Evolutionary conservation across 192 early-diverging fungal genomes (phyloP).

Genomic region (Umbelopsis sp.): DNA sequence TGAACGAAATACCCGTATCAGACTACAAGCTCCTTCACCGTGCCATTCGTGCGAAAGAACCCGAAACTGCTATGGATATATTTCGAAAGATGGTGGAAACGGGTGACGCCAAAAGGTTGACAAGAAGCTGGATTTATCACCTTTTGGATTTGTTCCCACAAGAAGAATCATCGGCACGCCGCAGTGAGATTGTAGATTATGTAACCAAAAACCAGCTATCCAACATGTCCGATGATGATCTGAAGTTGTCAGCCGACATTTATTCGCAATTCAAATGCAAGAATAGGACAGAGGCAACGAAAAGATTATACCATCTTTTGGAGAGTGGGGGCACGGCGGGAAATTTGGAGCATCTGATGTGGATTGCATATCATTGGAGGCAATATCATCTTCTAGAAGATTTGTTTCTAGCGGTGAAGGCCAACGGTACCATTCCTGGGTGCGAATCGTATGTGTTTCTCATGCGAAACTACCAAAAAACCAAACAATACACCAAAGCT

Average conservation of each 20-base stretch:
- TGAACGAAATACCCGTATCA: slow-evolving; percentile 20
- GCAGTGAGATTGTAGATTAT: slow-evolving; percentile 3
- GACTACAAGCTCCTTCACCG: slow-evolving; percentile 19
- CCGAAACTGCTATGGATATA: slow-evolving; percentile 3
- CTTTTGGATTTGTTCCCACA: neutral
- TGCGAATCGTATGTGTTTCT: slow-evolving; percentile 21
- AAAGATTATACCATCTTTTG: neutral
- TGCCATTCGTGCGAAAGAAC: neutral
- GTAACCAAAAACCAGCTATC: neutral
- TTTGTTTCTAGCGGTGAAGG: neutral
- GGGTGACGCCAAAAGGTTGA: neutral
- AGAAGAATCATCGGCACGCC: neutral
- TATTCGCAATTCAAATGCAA: neutral
- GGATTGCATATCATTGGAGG: slow-evolving; percentile 7
- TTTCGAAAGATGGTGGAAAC: slow-evolving; percentile 19
- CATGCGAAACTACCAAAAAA: slow-evolving; percentile 24
- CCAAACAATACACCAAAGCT: neutral
- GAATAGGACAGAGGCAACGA: neutral
- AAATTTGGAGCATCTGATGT: neutral
- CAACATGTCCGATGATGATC: slow-evolving; percentile 12
- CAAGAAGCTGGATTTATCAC: neutral
- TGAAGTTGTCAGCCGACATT: neutral
- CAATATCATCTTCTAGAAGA: slow-evolving; percentile 11
- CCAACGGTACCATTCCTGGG: neutral
- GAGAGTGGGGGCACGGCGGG: neutral